Conservation (phyloP, 2,329 filamentous ascomycete genomes). For the Fusarium nematophilum region DNA sequence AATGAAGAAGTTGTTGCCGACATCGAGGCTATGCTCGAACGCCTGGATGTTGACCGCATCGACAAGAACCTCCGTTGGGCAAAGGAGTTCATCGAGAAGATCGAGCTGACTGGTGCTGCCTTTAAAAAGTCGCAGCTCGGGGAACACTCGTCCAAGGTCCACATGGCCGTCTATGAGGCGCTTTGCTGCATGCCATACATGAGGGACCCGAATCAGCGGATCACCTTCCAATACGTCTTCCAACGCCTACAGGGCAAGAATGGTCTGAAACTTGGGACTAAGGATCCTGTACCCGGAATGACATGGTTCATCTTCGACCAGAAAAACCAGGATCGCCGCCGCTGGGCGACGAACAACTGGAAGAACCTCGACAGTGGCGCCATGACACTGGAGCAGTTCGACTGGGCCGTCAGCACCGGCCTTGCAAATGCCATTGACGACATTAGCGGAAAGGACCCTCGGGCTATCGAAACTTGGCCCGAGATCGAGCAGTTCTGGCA, state of each 20-base stretch:
- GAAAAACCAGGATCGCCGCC: slow-evolving; percentile 66
- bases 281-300: slow-evolving; percentile 81
- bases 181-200: slow-evolving; percentile 87
- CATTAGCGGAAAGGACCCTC: slow-evolving; percentile 63
- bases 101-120: slow-evolving; percentile 58
- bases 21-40: slow-evolving; percentile 68
- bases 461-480: slow-evolving; percentile 50
- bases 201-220: slow-evolving; percentile 61
- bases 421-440: slow-evolving; percentile 74
- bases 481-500: slow-evolving; percentile 81
- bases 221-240: slow-evolving; percentile 85
- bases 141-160: slow-evolving; percentile 65
- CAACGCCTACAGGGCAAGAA: slow-evolving; percentile 77
- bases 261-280: slow-evolving; percentile 79
- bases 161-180: slow-evolving; percentile 88
- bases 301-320: slow-evolving; percentile 81
- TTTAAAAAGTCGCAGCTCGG: slow-evolving; percentile 62
- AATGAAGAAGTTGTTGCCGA: slow-evolving; percentile 62
- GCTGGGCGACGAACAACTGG: slow-evolving; percentile 54
- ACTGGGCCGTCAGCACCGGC: slow-evolving; percentile 84
- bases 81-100: slow-evolving; percentile 63
- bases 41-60: slow-evolving; percentile 71
- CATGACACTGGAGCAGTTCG: slow-evolving; percentile 80
- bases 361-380: slow-evolving; percentile 64
- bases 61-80: slow-evolving; percentile 68